Base-by-base conservation (phyloP, 352 stramenopile species). In the Phytophthora pluvialis region DNA sequence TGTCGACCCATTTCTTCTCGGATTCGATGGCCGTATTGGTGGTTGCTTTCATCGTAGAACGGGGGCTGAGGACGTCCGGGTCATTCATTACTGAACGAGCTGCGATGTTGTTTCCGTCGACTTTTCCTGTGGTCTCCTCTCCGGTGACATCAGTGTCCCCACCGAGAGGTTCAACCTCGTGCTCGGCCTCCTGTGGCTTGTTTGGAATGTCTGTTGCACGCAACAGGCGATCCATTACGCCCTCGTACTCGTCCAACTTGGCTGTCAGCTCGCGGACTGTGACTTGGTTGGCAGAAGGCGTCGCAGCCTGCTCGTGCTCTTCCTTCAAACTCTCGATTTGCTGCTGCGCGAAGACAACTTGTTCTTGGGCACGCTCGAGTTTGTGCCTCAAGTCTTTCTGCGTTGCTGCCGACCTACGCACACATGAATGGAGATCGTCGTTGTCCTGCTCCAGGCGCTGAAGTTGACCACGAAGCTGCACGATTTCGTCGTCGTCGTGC, bases 311-410 rank as follows among this genome's bases (percentile, higher is more conserved):
- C 43, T 21, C 21, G 21, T 21, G 21, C 21, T 21, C 21, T 21
- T 21, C 21, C 1, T 47, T 49, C 5, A 55, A 31, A 13, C 11
- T 32, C 25, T 63, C 55, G 25, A 55, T 31, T 12, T 64, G 44
- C n/a, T 49, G 44, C n/a, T 47, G 32, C 15, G 16, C 29, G 7
- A 60, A 48, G 15, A 60, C n/a, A 25, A 32, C 79, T 33, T 92
- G 76, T 56, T 92, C 83, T 39, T 87, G 80, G 60, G 86, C 79
- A 25, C 75, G 70, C 55, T 92, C 42, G 8, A 54, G 28, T 33
- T 44, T 26, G 29, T 53, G 48, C 32, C 13, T 44, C 48, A 56
- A 36, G 38, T 33, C 12, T 13, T 28, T 28, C 9, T 52, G 15
- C n/a, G 26, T 52, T n/a, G 43, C 43, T 43, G 44, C 31, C 10